phyloP scores from a whole-genome alignment of 129 eudicot species.

The Erigeron canadensis region DNA sequence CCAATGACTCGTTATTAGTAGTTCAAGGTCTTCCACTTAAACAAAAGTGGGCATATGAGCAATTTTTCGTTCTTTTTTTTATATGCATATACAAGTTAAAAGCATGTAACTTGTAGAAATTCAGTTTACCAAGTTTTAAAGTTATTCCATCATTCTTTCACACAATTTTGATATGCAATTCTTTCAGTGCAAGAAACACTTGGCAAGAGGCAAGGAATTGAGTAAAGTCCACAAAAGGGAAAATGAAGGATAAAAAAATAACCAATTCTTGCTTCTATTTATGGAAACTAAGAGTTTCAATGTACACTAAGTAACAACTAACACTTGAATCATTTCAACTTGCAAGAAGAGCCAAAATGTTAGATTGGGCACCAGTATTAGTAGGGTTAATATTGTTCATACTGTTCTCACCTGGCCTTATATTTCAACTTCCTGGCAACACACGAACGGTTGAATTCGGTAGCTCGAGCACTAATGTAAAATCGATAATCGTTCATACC shows the following conservation, averaged over 20 bases:
- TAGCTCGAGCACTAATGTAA: conserved; percentile 45
- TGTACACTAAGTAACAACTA: conserved; percentile 2
- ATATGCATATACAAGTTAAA: too few species aligned
- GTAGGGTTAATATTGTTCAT: conserved; percentile 47
- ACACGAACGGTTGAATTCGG: conserved; percentile 54
- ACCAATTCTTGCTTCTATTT: conserved; percentile 19
- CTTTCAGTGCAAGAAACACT: conserved; percentile 30
- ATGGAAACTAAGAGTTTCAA: conserved; percentile 6
- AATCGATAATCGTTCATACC: conserved; percentile 50
- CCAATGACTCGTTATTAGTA: too few species aligned
- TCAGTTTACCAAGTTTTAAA: background rate
- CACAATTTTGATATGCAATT: conserved; percentile 24
- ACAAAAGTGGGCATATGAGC: too few species aligned
- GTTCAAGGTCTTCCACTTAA: too few species aligned
- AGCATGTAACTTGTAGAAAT: background rate
- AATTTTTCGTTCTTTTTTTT: too few species aligned
- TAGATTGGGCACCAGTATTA: conserved; percentile 53
- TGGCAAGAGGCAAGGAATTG: conserved; percentile 30
- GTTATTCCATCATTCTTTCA: background rate
- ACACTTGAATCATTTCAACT: conserved; percentile 18
- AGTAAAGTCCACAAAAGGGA: conserved; percentile 21
- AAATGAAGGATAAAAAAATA: background rate
- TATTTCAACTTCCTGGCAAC: conserved; percentile 59
- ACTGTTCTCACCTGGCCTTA: conserved; percentile 45
- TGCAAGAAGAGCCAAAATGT: conserved; percentile 27